Percentiles rank a stretch among this genome's conserved stretches.
These are phyloP conservation scores for Dendrobium chrysotoxum DNA, from an alignment of 106 monocot species.

Conservation along the genomic window DNA sequence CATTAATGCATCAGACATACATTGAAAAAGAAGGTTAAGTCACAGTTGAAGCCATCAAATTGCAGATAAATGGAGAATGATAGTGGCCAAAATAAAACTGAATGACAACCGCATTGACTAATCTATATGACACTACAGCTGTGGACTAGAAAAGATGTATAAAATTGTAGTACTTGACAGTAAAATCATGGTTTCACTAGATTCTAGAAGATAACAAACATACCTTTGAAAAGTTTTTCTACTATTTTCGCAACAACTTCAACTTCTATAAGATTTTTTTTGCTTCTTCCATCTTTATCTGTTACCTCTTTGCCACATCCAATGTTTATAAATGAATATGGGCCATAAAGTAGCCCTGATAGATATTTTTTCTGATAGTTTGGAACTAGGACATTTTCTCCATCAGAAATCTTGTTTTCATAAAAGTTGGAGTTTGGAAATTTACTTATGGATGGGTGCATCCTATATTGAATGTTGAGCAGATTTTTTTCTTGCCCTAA, in stretches of 20 bases:
- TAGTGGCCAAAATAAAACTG: no score
- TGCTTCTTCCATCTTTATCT: conserved; percentile 18
- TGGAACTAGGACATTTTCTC: conserved; percentile 27
- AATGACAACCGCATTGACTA: no score
- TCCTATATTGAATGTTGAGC: conserved; percentile 70
- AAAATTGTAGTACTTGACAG: no score
- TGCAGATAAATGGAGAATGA: no score
- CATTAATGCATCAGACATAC: no score
- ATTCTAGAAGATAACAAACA: no score
- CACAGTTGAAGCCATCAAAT: no score
- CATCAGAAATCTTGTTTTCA: conserved; percentile 26
- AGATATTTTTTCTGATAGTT: conserved; percentile 19
- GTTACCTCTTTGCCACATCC: conserved; percentile 28
- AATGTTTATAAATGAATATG: conserved; percentile 45
- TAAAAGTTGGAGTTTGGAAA: conserved; percentile 54
- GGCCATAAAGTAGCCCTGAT: conserved; percentile 18
- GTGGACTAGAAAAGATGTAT: no score
- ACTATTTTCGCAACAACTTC: conserved; percentile 31
- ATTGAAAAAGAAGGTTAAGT: no score
- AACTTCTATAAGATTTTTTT: conserved; percentile 49
- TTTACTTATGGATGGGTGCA: conserved; percentile 69
- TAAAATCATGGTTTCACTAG: no score
- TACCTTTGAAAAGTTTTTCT: conserved; percentile 7
- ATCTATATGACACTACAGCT: no score
- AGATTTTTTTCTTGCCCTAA: conserved; percentile 40